Evolutionary conservation across 2,329 filamentous ascomycete species (phyloP).

Genomic region (Trichophyton equinum): DNA sequence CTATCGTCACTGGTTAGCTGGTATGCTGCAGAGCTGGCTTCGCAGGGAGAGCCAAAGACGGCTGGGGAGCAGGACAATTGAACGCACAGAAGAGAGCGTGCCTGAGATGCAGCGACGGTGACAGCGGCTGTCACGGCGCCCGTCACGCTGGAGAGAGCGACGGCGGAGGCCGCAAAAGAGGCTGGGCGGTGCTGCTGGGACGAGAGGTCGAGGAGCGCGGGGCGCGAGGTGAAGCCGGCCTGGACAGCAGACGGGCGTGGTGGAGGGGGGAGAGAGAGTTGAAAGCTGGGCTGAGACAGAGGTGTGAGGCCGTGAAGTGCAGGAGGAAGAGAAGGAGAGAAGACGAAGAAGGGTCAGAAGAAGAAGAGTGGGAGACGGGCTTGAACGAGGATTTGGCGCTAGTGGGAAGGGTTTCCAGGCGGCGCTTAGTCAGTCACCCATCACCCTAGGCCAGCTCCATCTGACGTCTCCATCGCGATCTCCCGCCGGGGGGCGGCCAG

Average conservation of each 20-base stretch:
- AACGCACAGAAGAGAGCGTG: not conserved
- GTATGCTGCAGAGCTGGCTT: too few species aligned
- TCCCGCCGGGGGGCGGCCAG: not conserved
- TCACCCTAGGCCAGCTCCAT: not conserved
- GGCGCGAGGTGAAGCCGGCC: not conserved
- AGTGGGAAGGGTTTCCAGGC: constrained; percentile 15
- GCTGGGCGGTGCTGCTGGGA: not conserved
- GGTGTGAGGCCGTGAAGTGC: constrained; percentile 7
- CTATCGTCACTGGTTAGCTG: too few species aligned
- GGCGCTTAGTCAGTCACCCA: constrained; percentile 1
- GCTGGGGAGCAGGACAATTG: not conserved
- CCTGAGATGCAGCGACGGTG: not conserved
- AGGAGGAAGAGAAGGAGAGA: constrained; percentile 9
- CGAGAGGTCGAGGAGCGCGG: not conserved
- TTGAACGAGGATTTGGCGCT: constrained; percentile 14
- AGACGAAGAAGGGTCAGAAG: not conserved
- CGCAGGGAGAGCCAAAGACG: not conserved
- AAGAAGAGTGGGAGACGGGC: constrained; percentile 8
- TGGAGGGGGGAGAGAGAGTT: not conserved
- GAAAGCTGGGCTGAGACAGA: constrained; percentile 4
- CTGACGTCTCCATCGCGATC: not conserved
- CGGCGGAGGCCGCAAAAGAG: not conserved
- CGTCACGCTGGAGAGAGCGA: not conserved
- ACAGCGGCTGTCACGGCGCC: not conserved
- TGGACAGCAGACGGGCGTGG: not conserved